These are phyloP conservation scores for Tuber aestivum DNA, from an alignment of 495 filamentous ascomycete genomes.

Conservation along the genomic window DNA sequence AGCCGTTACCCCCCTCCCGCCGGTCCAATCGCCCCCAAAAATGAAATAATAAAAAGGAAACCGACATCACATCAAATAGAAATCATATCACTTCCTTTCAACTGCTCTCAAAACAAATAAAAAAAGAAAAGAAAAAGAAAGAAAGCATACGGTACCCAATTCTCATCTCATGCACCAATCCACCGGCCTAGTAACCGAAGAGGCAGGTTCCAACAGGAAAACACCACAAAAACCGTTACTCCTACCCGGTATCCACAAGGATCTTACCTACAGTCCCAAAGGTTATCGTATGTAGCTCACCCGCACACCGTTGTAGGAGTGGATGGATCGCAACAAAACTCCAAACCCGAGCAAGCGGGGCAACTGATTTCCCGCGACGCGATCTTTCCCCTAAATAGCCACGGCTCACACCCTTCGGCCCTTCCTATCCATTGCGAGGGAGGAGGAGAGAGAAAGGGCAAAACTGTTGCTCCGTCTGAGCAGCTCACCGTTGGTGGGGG, in stretches of 20 bases:
- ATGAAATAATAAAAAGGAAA: background rate
- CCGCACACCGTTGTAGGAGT: background rate
- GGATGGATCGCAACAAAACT: background rate
- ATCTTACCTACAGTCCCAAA: background rate
- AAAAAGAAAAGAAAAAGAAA: background rate
- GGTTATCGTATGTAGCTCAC: background rate
- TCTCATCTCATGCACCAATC: constrained; percentile 2
- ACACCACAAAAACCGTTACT: background rate
- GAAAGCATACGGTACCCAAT: background rate
- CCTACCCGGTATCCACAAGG: constrained; percentile 4
- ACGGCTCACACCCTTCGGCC: background rate
- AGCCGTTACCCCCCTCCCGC: background rate
- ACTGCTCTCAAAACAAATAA: background rate
- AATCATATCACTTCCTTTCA: constrained; percentile 4
- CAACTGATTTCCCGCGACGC: background rate
- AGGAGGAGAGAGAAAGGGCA: background rate
- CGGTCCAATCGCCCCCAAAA: background rate
- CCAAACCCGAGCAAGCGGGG: background rate
- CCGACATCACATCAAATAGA: constrained; percentile 3
- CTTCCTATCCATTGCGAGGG: background rate
- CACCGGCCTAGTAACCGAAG: constrained; percentile 3
- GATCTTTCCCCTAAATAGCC: background rate
- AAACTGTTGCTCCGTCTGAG: background rate
- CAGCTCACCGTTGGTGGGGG: background rate
- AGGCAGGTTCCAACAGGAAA: constrained; percentile 1